Base-by-base conservation (phyloP, 495 filamentous ascomycete species). In the Neurospora sp. region DNA sequence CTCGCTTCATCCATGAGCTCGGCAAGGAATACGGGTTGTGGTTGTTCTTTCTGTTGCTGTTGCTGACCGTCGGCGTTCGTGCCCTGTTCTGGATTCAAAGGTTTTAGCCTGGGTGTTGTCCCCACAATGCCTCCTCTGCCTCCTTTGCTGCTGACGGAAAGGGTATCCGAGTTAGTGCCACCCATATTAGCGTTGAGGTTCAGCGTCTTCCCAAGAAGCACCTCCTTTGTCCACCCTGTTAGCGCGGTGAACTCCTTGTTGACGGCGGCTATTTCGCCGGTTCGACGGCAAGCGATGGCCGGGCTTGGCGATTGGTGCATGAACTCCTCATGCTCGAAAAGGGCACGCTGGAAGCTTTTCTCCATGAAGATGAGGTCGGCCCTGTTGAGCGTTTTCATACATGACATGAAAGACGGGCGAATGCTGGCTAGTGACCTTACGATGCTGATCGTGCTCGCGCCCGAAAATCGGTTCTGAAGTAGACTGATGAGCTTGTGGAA, bases 301-400 rank as follows among this genome's bases (percentile, higher is more conserved):
- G 96, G 96, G 31, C 94, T 96, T 42, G 93, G 93, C 73, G 89
- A 92, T 68, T 91, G 89, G 72, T 92, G 90, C 86, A 97, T 92
- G 76, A 94, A 94, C 72, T 96, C 93, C 74, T 98, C 93, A 75
- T 97, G 96, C 77, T 96, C 94, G 79, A 90, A 93, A 14, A 99
- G 86, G 1, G 92, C 94, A 45, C 96, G 92, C 79, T 99, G 96
- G 78, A 98, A 93, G 78, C 92, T 94, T 80, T 96, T 94, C 81
- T 99, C 96, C 93, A 96, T 96, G 82, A 98, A 97, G 31, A 99
- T 90, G 22, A 98, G 87, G 79, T 99, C 96, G 77, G 94, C 89
- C 38, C 89, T 85, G 71, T 93, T 94, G 42, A 98, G 83, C 3
- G 90, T 93, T 74, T 90, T 91, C 31, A 91, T 94, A 71, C 91